phyloP scores from a whole-genome alignment of 371 early-diverging fungal genomes.

The Mucor piriformis region DNA sequence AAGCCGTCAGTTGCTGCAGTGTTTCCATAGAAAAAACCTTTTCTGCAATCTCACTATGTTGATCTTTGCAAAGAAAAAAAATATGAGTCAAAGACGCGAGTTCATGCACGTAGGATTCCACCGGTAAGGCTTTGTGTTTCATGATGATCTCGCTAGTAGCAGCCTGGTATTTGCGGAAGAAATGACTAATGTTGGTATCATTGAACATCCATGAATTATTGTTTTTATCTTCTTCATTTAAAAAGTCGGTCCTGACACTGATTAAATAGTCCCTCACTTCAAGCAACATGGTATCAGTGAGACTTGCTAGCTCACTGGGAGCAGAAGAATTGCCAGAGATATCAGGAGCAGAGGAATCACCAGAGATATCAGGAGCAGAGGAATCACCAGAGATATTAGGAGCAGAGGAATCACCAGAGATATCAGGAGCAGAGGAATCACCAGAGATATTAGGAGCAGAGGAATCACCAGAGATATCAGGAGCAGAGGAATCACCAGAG shows the following conservation, averaged over 20 bases:
- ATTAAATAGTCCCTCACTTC: constrained; percentile 23
- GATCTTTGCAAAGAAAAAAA: constrained; percentile 26
- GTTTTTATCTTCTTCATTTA: constrained; percentile 23
- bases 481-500: too few species aligned
- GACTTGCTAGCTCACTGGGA: constrained; percentile 18
- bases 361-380: constrained; percentile 10
- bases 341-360: constrained; percentile 15
- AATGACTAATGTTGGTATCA: constrained; percentile 14
- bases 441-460: not conserved
- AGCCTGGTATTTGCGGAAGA: constrained; percentile 16
- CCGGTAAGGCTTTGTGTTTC: constrained; percentile 16
- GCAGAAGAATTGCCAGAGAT: constrained; percentile 16
- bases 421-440: constrained; percentile 13
- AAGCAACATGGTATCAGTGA: constrained; percentile 17
- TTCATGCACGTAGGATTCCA: constrained; percentile 19
- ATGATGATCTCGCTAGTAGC: constrained; percentile 8
- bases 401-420: constrained; percentile 15
- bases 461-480: not conserved
- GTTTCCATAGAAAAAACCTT: constrained; percentile 22
- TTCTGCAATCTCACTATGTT: constrained; percentile 30
- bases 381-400: constrained; percentile 13
- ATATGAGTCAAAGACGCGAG: constrained; percentile 22
- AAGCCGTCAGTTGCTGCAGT: constrained; percentile 25
- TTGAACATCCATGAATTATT: constrained; percentile 20
- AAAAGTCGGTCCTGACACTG: constrained; percentile 21